These are phyloP conservation scores for Saccharomycopsis schoenii DNA, from an alignment of 805 yeast species.

Conservation along the genomic window DNA sequence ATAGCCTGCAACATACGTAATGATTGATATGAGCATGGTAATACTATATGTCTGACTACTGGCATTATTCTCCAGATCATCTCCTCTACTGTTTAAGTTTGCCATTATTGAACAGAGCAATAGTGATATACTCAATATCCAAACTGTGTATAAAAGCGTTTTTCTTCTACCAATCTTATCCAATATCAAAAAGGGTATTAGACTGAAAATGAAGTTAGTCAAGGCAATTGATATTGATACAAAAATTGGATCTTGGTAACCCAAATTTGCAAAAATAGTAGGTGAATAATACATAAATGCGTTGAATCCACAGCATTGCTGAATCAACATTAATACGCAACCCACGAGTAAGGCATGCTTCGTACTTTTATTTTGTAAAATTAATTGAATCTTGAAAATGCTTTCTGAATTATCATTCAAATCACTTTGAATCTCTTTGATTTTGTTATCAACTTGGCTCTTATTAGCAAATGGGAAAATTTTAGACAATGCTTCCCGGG, in stretches of 20 bases:
- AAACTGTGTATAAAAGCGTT: slow-evolving; percentile 34
- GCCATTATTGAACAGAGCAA: slow-evolving; percentile 20
- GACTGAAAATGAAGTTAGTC: slow-evolving; percentile 46
- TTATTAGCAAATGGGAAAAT: slow-evolving; percentile 34
- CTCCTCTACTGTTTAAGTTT: background rate
- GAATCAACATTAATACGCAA: slow-evolving; percentile 43
- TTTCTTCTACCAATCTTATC: slow-evolving; percentile 46
- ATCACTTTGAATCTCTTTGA: slow-evolving; percentile 40
- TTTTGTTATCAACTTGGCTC: slow-evolving; percentile 35
- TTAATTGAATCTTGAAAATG: slow-evolving; percentile 13
- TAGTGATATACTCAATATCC: slow-evolving; percentile 31
- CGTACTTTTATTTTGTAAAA: slow-evolving; percentile 21
- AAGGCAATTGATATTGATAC: slow-evolving; percentile 46
- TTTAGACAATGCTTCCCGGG: slow-evolving; percentile 35
- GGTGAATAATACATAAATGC: slow-evolving; percentile 57
- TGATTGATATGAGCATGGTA: slow-evolving; percentile 25
- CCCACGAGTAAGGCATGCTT: slow-evolving; percentile 36
- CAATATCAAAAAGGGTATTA: slow-evolving; percentile 39
- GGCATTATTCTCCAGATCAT: background rate
- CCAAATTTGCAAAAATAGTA: slow-evolving; percentile 42
- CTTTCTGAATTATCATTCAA: slow-evolving; percentile 23
- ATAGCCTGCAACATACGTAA: slow-evolving; percentile 32
- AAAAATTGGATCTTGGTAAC: slow-evolving; percentile 42
- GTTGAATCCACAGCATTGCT: slow-evolving; percentile 54
- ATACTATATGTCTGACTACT: slow-evolving; percentile 1